A percentile compares a stretch with the other conserved stretches of the same genome.
Conservation (phyloP, 2,329 filamentous ascomycete species). For the Cercospora zeina region DNA sequence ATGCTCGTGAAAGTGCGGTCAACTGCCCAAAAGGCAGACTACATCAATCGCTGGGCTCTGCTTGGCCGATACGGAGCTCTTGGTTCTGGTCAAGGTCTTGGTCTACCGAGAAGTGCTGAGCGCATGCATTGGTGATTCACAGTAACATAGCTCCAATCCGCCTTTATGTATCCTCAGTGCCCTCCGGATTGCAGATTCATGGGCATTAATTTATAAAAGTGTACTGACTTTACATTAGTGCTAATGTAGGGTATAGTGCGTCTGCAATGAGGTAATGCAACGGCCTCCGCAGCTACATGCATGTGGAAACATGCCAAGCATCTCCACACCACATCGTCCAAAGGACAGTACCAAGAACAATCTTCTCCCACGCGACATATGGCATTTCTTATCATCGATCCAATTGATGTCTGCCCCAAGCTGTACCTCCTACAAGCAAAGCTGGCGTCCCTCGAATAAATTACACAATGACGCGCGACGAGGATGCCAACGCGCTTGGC, state of each 20-base stretch:
- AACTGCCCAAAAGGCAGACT: background rate
- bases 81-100: background rate
- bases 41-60: background rate
- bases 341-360: conserved; percentile 1
- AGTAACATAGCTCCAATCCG: background rate
- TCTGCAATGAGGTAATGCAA: background rate
- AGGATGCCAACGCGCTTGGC: conserved; percentile 13
- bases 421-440: too few relatives aligned
- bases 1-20: background rate
- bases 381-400: background rate
- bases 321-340: background rate
- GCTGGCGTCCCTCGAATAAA: background rate
- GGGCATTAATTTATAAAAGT: background rate
- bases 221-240: background rate
- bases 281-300: background rate
- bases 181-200: background rate
- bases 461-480: conserved; percentile 14
- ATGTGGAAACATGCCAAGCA: background rate
- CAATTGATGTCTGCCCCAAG: background rate
- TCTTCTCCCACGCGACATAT: background rate
- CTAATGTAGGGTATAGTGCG: background rate
- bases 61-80: background rate
- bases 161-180: background rate
- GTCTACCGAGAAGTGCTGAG: conserved; percentile 2
- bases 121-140: background rate